Evolutionary conservation across 108 stramenopile species (phyloP), one percentile per base, ranked within the genome.

Genomic region (Nitzschia sp.): DNA sequence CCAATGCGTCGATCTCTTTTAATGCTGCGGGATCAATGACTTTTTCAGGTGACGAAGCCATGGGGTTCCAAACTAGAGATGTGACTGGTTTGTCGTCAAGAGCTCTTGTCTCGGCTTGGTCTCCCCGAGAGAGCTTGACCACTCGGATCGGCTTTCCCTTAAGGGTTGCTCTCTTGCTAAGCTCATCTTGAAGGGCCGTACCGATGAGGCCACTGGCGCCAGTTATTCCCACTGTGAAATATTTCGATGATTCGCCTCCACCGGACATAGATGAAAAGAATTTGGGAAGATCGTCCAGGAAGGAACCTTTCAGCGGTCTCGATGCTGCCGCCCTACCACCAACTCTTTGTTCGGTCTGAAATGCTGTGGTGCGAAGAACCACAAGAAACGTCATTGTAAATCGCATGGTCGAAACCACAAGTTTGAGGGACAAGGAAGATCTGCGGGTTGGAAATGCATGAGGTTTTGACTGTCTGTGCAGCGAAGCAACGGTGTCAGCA

Each of bases 141-240:
- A 80, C 23, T 18, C 77, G 68, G 28, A 85, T 51, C 17, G 84
- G 84, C 32, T 85, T 85, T n/a, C 84, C 84, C 31, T 78, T 67
- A 23, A 85, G 47, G 15, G 59, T 72, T 19, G 54, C 58, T 13
- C 32, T 30, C n/a, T 59, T 24, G 18, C 23, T 32, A 1, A 85
- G 61, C 45, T 85, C 84, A 64, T 85, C 73, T 35, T 54, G 67
- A 4, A 85, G 57, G 18, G 84, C 84, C 5, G 68, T 81, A 49
- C 84, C 84, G 28, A 85, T 68, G 47, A 85, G 55, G 3, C 84
- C 84, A 38, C 63, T 54, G 18, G 84, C 51, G 21, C 84, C 84
- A 3, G 84, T 85, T 26, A 85, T 46, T 13, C 80, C 84, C 29
- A 85, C 60, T 26, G 84, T 85, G 66, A 66, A 85, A 48, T 71